phyloP scores from a whole-genome alignment of 192 early-diverging fungal species.

The Coemansia furcata region DNA sequence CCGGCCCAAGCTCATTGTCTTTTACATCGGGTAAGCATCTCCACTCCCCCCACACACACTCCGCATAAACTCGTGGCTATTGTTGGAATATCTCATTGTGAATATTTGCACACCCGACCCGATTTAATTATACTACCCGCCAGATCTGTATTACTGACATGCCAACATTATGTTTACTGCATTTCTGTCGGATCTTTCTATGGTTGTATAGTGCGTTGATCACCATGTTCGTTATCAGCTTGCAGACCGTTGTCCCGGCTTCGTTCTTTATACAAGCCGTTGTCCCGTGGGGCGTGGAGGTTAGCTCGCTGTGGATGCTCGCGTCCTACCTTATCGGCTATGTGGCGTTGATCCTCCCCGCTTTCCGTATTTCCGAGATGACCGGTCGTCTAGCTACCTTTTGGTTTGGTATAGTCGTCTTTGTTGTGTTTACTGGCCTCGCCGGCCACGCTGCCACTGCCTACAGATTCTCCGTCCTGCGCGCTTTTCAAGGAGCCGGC shows the following conservation, averaged over 20 bases:
- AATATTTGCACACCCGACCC: neutral
- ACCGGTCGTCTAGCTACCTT: conserved; percentile 28
- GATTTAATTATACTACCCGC: conserved; percentile 4
- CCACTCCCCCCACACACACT: neutral
- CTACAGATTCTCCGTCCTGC: conserved; percentile 33
- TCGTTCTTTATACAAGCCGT: conserved; percentile 50
- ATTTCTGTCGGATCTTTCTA: neutral
- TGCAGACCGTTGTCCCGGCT: conserved; percentile 27
- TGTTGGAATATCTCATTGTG: neutral
- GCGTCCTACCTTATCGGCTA: conserved; percentile 50
- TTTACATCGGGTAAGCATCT: conserved; percentile 40
- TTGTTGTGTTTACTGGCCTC: conserved; percentile 37
- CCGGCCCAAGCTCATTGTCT: conserved; percentile 29
- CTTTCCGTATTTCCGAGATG: conserved; percentile 29
- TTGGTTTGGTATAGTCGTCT: conserved; percentile 33
- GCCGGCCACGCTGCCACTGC: conserved; percentile 19
- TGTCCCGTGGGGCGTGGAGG: conserved; percentile 33
- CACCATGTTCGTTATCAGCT: conserved; percentile 24
- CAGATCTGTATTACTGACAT: conserved; percentile 1
- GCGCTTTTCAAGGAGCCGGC: conserved; percentile 43
- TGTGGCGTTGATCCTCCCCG: conserved; percentile 31
- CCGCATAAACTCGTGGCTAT: neutral
- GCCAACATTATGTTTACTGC: neutral
- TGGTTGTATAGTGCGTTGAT: conserved; percentile 23
- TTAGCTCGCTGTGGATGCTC: conserved; percentile 51